phyloP scores from a whole-genome alignment of 495 filamentous ascomycete species.

The Tuber umbilicatum region DNA sequence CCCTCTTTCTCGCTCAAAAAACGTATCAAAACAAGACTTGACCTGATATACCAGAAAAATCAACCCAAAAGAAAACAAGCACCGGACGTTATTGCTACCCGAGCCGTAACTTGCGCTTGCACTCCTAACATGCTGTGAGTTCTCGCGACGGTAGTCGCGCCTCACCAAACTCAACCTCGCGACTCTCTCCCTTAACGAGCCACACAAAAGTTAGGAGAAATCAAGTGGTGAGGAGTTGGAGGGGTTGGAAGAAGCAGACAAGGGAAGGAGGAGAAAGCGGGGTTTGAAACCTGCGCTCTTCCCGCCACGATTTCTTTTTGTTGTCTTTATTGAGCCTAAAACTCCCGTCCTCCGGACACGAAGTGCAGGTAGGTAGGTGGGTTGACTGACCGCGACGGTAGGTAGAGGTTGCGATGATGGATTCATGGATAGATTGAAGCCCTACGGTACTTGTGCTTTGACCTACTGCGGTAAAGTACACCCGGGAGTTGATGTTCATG shows the following conservation, averaged over 20 bases:
- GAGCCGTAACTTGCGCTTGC: neutral
- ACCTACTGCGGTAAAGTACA: neutral
- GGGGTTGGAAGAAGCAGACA: neutral
- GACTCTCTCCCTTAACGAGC: neutral
- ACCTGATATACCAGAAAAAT: neutral
- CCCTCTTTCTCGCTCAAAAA: neutral
- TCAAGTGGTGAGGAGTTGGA: neutral
- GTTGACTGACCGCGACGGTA: neutral
- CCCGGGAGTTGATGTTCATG: neutral
- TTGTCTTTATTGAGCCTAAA: neutral
- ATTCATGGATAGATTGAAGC: neutral
- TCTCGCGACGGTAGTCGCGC: neutral
- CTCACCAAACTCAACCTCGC: neutral
- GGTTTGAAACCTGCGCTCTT: neutral
- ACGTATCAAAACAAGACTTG: neutral
- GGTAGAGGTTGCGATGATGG: neutral
- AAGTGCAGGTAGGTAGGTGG: neutral
- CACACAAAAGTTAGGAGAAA: neutral
- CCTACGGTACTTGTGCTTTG: neutral
- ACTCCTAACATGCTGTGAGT: neutral
- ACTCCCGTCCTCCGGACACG: neutral
- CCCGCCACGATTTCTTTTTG: neutral
- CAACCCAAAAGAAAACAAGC: neutral
- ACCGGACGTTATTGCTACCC: neutral
- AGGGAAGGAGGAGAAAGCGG: conserved; percentile 3